A percentile compares a stretch with the other conserved stretches of the same genome.
Evolutionary conservation across 225 moss, liverwort and hornwort species (phyloP).

Genomic region (Physcomitrium patens): DNA sequence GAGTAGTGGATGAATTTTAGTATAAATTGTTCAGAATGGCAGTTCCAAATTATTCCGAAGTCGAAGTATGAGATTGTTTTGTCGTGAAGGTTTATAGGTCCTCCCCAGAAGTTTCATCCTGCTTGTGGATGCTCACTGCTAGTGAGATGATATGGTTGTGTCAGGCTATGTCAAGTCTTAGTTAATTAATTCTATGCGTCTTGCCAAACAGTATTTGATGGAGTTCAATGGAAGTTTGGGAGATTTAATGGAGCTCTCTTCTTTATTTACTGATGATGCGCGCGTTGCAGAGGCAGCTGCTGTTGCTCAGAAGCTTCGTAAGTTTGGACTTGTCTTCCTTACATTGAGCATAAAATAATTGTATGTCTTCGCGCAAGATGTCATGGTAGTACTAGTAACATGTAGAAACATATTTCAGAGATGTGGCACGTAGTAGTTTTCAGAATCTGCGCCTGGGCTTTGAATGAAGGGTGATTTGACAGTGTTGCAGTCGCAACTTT

Average conservation of each 20-base stretch:
- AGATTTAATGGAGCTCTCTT: slow-evolving; percentile 98
- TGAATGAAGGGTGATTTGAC: background rate
- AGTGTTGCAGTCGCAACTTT: background rate
- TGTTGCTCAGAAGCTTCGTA: slow-evolving; percentile 97
- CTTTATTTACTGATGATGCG: slow-evolving; percentile 93
- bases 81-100: background rate
- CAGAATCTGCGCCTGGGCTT: background rate
- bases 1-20: no score
- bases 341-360: background rate
- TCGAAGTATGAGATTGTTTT: no score
- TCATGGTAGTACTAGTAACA: no score
- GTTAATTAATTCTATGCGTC: slow-evolving; percentile 17
- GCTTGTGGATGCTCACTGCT: slow-evolving; percentile 10
- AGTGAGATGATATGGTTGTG: background rate
- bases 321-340: slow-evolving; percentile 35
- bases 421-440: slow-evolving; percentile 3
- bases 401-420: background rate
- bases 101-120: slow-evolving; percentile 7
- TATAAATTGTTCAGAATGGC: no score
- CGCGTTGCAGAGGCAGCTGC: slow-evolving; percentile 96
- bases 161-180: slow-evolving; percentile 22
- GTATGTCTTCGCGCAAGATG: background rate
- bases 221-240: slow-evolving; percentile 97
- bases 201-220: slow-evolving; percentile 83
- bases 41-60: no score